Conservation (phyloP, 2,329 filamentous ascomycete species). For the Aspergillus sp. region DNA sequence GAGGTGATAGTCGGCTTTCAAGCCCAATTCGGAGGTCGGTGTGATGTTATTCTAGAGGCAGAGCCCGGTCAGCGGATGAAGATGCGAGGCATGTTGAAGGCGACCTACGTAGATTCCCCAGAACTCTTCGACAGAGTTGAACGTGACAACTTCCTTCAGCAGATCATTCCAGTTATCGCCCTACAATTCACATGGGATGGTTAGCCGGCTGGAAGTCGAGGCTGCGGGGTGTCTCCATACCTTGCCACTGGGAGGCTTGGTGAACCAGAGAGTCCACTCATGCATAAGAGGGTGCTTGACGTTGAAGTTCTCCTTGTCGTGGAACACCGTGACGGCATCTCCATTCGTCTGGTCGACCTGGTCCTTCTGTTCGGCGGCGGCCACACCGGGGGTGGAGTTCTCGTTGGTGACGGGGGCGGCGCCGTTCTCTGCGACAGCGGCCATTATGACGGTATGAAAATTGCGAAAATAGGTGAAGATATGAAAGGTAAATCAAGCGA, state of each 20-base stretch:
- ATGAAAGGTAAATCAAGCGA: neutral
- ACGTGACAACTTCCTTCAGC: conserved; percentile 96
- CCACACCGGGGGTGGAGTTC: conserved; percentile 51
- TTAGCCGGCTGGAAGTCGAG: conserved; percentile 7
- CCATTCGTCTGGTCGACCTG: conserved; percentile 31
- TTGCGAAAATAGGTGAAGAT: neutral
- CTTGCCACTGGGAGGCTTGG: conserved; percentile 95
- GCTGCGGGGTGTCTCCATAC: conserved; percentile 47
- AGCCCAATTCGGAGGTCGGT: conserved; percentile 86
- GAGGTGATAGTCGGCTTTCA: conserved; percentile 98
- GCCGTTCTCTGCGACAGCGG: conserved; percentile 36
- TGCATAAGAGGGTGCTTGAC: conserved; percentile 98
- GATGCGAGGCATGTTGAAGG: neutral
- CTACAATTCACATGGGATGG: conserved; percentile 43
- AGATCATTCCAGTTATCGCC: conserved; percentile 99
- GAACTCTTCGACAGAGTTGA: conserved; percentile 98
- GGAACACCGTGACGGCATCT: conserved; percentile 88
- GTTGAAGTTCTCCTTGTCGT: conserved; percentile 98
- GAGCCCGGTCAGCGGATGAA: conserved; percentile 11
- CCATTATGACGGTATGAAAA: conserved; percentile 29
- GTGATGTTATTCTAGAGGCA: conserved; percentile 91
- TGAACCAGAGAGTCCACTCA: conserved; percentile 99
- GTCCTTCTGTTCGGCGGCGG: conserved; percentile 45
- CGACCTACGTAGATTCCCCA: conserved; percentile 95
- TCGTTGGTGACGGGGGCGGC: conserved; percentile 47